Evolutionary conservation across 164 flowering plant genomes (phyloP).

Genomic region (Dillenia suffruticosa): DNA sequence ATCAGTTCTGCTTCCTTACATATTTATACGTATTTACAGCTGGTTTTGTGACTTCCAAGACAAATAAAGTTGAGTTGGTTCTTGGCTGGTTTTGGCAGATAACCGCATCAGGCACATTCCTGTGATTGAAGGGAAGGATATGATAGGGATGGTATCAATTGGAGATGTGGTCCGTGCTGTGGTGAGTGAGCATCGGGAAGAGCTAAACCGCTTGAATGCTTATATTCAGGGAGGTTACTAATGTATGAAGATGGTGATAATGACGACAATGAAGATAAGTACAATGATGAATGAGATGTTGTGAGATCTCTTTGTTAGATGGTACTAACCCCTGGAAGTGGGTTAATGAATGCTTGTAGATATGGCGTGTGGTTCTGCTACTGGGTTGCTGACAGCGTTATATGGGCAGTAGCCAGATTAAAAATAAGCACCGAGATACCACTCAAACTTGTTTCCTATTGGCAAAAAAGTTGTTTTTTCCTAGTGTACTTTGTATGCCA

Average conservation of each 20-base stretch:
- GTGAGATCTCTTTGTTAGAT: no score
- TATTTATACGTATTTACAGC: not conserved
- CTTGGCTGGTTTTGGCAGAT: slow-evolving; percentile 39
- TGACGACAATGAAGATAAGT: slow-evolving; percentile 9
- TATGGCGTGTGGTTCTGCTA: no score
- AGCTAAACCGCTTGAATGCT: slow-evolving; percentile 87
- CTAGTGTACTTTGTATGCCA: no score
- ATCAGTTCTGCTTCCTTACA: slow-evolving; percentile 1
- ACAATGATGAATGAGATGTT: no score
- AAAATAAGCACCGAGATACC: no score
- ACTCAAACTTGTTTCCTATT: no score
- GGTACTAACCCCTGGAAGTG: no score
- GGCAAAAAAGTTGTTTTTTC: no score
- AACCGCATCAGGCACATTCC: slow-evolving; percentile 99
- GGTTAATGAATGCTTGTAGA: no score
- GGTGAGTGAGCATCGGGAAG: slow-evolving; percentile 92
- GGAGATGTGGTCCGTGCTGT: slow-evolving; percentile 99
- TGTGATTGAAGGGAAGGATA: slow-evolving; percentile 55
- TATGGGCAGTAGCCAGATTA: no score
- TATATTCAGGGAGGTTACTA: slow-evolving; percentile 94
- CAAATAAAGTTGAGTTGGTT: not conserved
- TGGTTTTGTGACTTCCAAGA: not conserved
- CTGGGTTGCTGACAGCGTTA: no score
- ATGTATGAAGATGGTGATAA: slow-evolving; percentile 28
- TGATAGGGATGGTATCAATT: slow-evolving; percentile 97